Conservation (phyloP, 75 land plant genomes). For the Pinus taeda region DNA sequence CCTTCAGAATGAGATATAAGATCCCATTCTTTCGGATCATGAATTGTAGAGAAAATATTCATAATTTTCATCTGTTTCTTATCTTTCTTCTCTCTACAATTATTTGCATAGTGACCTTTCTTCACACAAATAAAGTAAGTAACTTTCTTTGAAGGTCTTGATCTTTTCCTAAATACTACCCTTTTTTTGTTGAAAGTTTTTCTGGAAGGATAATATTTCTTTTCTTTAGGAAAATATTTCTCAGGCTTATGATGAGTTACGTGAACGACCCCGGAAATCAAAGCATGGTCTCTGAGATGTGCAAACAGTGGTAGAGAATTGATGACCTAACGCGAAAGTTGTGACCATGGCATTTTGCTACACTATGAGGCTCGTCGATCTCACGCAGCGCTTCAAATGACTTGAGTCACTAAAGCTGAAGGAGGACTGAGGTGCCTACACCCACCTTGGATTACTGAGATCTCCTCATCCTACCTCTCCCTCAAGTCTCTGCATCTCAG, state of each 20-base stretch:
- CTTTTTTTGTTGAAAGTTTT: too few species aligned
- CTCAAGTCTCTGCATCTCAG: conserved; percentile 35
- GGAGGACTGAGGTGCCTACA: conserved; percentile 59
- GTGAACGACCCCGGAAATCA: conserved; percentile 44
- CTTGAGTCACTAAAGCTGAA: conserved; percentile 41
- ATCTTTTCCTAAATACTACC: too few species aligned
- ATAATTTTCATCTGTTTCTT: too few species aligned
- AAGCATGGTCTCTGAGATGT: conserved; percentile 49
- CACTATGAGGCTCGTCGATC: conserved; percentile 29
- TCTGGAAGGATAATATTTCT: too few species aligned
- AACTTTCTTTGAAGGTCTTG: too few species aligned
- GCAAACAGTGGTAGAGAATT: conserved; percentile 46
- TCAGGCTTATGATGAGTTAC: conserved; percentile 38
- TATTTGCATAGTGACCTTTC: too few species aligned
- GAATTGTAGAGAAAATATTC: too few species aligned
- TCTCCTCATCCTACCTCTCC: conserved; percentile 15
- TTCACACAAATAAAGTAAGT: too few species aligned
- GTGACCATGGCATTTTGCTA: conserved; percentile 60
- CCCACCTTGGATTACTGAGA: conserved; percentile 48
- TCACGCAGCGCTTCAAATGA: conserved; percentile 29
- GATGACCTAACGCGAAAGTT: conserved; percentile 45
- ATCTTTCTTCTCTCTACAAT: too few species aligned
- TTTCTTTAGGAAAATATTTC: too few species aligned
- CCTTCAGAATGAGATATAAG: too few species aligned
- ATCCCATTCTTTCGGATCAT: too few species aligned